phyloP scores from a whole-genome alignment of 495 filamentous ascomycete genomes.

The Podospora anserina region DNA sequence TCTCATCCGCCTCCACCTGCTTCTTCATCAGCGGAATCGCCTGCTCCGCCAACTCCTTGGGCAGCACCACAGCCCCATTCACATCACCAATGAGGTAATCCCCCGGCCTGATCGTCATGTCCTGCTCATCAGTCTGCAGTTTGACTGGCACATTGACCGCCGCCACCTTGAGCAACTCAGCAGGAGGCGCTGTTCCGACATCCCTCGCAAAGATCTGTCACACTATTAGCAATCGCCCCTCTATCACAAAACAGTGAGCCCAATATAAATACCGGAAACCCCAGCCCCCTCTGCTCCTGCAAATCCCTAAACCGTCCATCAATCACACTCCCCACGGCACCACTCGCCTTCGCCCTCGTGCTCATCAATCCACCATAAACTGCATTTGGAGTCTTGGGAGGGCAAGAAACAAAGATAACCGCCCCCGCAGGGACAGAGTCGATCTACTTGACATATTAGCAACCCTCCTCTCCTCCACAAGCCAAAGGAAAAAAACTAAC shows the following conservation, averaged over 20 bases:
- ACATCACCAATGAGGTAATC: constrained; percentile 57
- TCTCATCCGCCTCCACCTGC: constrained; percentile 53
- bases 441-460: constrained; percentile 38
- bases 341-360: constrained; percentile 48
- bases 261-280: constrained; percentile 38
- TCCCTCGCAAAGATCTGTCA: constrained; percentile 51
- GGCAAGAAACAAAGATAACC: constrained; percentile 57
- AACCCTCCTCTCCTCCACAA: neutral
- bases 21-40: constrained; percentile 47
- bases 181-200: constrained; percentile 51
- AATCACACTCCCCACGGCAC: constrained; percentile 47
- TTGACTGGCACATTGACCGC: constrained; percentile 43
- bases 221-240: constrained; percentile 11
- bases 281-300: constrained; percentile 55
- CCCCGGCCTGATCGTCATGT: constrained; percentile 50
- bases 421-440: constrained; percentile 51
- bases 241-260: neutral
- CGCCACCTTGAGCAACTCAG: constrained; percentile 43
- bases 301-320: constrained; percentile 59
- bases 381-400: constrained; percentile 51
- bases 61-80: constrained; percentile 54
- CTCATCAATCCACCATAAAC: constrained; percentile 61
- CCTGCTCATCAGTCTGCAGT: constrained; percentile 41
- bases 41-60: constrained; percentile 44
- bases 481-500: constrained; percentile 29